phyloP scores from a whole-genome alignment of 208 protist genomes.

The Porcisia hertigi region DNA sequence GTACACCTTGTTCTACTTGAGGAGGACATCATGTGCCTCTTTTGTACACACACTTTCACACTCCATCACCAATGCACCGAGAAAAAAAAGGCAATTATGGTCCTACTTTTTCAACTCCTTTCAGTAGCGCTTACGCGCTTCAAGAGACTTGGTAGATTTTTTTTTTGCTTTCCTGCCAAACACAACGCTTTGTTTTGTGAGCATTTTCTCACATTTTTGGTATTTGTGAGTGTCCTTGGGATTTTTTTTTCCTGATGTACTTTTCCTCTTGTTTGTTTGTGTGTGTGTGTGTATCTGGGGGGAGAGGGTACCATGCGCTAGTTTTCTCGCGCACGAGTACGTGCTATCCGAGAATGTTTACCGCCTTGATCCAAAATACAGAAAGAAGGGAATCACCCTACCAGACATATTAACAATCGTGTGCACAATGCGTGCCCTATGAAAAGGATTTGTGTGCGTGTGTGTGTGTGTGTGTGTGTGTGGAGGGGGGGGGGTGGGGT shows the following conservation, averaged over 20 bases:
- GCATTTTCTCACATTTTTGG: conserved; percentile 18
- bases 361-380: background rate
- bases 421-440: background rate
- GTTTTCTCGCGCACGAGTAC: conserved; percentile 5
- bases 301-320: background rate
- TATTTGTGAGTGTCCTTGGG: background rate
- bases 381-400: background rate
- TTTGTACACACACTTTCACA: background rate
- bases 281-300: too few species aligned
- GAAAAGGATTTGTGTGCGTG: background rate
- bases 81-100: conserved; percentile 15
- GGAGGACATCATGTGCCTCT: background rate
- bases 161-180: background rate
- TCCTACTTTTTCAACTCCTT: background rate
- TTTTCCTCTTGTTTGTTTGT: conserved; percentile 8
- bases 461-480: too few species aligned
- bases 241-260: conserved; percentile 12
- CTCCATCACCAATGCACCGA: too few species aligned
- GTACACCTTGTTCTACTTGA: background rate
- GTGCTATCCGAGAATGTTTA: background rate
- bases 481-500: background rate
- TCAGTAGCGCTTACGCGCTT: background rate
- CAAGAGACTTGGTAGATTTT: background rate
- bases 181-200: conserved; percentile 12
- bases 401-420: background rate